These are phyloP conservation scores for Sungouiozyma intestinalis DNA, from an alignment of 805 yeast species.

Conservation along the genomic window DNA sequence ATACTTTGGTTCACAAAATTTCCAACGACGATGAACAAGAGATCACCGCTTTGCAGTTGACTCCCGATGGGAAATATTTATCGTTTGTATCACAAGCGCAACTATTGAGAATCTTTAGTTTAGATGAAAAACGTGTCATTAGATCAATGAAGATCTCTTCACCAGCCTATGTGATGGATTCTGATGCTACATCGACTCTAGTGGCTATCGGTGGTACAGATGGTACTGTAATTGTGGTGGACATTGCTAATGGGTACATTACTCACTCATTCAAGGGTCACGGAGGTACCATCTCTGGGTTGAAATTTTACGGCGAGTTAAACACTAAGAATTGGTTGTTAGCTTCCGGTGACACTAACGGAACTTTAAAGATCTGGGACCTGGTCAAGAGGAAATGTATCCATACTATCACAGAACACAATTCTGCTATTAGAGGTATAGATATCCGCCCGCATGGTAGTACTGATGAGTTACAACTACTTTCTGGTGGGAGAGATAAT, in stretches of 20 bases:
- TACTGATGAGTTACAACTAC: conserved; percentile 38
- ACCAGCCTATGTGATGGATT: conserved; percentile 69
- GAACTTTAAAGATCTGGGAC: conserved; percentile 52
- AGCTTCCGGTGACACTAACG: conserved; percentile 59
- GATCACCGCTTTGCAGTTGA: conserved; percentile 61
- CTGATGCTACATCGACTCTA: conserved; percentile 72
- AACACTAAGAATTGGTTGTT: conserved; percentile 67
- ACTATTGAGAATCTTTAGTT: conserved; percentile 54
- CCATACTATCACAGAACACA: conserved; percentile 61
- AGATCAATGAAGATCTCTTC: conserved; percentile 56
- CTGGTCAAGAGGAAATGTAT: conserved; percentile 58
- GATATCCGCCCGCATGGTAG: conserved; percentile 36
- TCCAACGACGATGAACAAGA: conserved; percentile 78
- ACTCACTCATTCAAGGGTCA: conserved; percentile 93
- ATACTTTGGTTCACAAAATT: conserved; percentile 38
- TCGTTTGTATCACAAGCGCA: conserved; percentile 78
- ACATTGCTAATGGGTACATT: conserved; percentile 72
- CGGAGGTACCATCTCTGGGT: conserved; percentile 74
- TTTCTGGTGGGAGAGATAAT: conserved; percentile 87
- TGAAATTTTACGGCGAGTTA: conserved; percentile 63
- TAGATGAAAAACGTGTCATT: conserved; percentile 27
- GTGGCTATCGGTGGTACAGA: conserved; percentile 94
- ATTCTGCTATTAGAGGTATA: conserved; percentile 76
- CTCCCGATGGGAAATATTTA: conserved; percentile 64
- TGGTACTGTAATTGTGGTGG: conserved; percentile 87